phyloP scores from a whole-genome alignment of 352 stramenopile genomes.

The Phytophthora tentaculata region DNA sequence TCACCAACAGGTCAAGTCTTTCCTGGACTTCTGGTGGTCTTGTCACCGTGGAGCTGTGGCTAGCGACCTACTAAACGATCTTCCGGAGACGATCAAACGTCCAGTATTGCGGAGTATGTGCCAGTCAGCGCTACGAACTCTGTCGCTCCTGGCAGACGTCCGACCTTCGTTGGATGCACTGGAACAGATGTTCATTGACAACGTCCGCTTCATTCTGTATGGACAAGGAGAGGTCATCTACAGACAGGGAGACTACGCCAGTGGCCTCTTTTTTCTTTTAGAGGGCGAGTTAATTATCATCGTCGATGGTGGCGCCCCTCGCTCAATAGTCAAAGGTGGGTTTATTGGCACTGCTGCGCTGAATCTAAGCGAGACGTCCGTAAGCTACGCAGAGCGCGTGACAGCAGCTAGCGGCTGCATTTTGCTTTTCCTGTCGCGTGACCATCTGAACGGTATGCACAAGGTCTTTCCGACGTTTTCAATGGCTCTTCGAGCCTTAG shows the following conservation, averaged over 20 bases:
- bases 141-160: slow-evolving; percentile 48
- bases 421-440: slow-evolving; percentile 56
- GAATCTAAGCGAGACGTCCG: slow-evolving; percentile 53
- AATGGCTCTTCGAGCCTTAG: slow-evolving; percentile 65
- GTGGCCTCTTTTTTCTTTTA: slow-evolving; percentile 62
- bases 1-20: slow-evolving; percentile 61
- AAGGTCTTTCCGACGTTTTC: slow-evolving; percentile 64
- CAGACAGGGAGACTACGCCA: slow-evolving; percentile 64
- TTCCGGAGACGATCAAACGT: slow-evolving; percentile 58
- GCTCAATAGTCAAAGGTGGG: slow-evolving; percentile 46
- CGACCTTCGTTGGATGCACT: slow-evolving; percentile 40
- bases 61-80: slow-evolving; percentile 53
- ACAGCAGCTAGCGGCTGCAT: slow-evolving; percentile 67
- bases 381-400: slow-evolving; percentile 66
- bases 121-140: slow-evolving; percentile 48
- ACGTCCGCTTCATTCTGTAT: slow-evolving; percentile 59
- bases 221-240: slow-evolving; percentile 74
- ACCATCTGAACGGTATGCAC: slow-evolving; percentile 65
- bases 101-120: slow-evolving; percentile 63
- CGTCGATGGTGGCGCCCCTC: slow-evolving; percentile 35
- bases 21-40: slow-evolving; percentile 78
- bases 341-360: slow-evolving; percentile 62
- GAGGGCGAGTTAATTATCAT: slow-evolving; percentile 64
- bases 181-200: slow-evolving; percentile 58
- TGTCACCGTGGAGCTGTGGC: slow-evolving; percentile 60